Conservation (phyloP, 331 rosid species). For the Stylosanthes scabra region DNA sequence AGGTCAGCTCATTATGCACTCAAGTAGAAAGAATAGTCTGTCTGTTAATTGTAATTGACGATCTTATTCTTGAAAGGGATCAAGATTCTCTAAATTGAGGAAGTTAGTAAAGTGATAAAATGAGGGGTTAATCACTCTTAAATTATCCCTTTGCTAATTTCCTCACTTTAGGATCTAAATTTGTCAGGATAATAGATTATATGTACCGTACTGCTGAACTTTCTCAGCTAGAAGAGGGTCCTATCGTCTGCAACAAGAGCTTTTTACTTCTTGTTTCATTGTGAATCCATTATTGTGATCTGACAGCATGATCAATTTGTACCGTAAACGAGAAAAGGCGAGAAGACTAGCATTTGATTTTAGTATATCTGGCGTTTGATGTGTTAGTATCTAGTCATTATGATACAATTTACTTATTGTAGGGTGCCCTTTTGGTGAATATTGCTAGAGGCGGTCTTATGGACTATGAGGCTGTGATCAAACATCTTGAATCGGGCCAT, state of each 20-base stretch:
- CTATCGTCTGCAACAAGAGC: neutral
- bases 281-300: neutral
- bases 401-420: constrained; percentile 26
- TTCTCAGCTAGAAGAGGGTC: neutral
- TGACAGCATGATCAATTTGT: neutral
- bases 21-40: neutral
- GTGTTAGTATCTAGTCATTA: neutral
- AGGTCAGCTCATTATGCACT: constrained; percentile 7
- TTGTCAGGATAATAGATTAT: neutral
- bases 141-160: too few relatives aligned
- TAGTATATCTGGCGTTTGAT: constrained; percentile 4
- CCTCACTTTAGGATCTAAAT: too few relatives aligned
- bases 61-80: neutral
- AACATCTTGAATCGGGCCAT: constrained; percentile 67
- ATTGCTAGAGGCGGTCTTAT: constrained; percentile 77
- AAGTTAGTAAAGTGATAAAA: too few relatives aligned
- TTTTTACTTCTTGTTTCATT: neutral
- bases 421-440: constrained; percentile 89
- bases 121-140: too few relatives aligned
- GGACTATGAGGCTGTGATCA: constrained; percentile 64
- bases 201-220: neutral
- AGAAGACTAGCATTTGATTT: constrained; percentile 4
- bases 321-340: neutral
- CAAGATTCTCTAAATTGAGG: too few relatives aligned
- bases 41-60: constrained; percentile 9